Percentiles rank a stretch among this genome's conserved stretches.
These are phyloP conservation scores for Blastobotrys buckinghamii DNA, from an alignment of 1,139 yeast species.

Conservation along the genomic window DNA sequence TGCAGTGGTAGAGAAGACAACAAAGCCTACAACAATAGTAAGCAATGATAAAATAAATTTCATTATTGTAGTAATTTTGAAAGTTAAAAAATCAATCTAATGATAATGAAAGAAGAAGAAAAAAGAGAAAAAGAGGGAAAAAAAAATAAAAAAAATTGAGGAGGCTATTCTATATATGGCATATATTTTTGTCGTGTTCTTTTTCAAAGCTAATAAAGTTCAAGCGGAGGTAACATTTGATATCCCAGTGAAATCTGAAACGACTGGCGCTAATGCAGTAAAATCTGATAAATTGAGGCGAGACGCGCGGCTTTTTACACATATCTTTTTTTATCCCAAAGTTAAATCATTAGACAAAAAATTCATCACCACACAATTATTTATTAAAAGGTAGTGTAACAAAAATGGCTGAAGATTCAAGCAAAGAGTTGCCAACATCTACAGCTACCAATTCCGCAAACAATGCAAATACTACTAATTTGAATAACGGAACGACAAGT, in stretches of 20 bases:
- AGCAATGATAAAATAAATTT: slow-evolving; percentile 26
- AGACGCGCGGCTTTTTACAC: neutral
- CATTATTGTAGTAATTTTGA: neutral
- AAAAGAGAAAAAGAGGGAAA: neutral
- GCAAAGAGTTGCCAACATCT: neutral
- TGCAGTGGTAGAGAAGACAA: slow-evolving; percentile 20
- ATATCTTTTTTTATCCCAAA: neutral
- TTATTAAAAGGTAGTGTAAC: neutral
- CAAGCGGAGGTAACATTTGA: no score
- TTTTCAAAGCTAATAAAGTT: no score
- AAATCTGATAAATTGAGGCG: no score
- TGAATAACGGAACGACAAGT: neutral
- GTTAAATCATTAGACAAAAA: neutral
- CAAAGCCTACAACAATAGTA: slow-evolving; percentile 22
- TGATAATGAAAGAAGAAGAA: neutral
- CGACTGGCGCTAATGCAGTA: no score
- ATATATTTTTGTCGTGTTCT: no score
- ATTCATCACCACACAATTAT: neutral
- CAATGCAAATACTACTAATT: neutral
- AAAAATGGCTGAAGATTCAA: neutral
- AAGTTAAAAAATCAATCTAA: no score
- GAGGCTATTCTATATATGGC: no score
- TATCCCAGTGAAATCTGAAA: no score
- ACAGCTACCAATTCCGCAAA: neutral
- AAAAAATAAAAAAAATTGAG: neutral